Evolutionary conservation across 352 stramenopile genomes (phyloP), one percentile per base, ranked within the genome.

Genomic region (Phytophthora brassicae): DNA sequence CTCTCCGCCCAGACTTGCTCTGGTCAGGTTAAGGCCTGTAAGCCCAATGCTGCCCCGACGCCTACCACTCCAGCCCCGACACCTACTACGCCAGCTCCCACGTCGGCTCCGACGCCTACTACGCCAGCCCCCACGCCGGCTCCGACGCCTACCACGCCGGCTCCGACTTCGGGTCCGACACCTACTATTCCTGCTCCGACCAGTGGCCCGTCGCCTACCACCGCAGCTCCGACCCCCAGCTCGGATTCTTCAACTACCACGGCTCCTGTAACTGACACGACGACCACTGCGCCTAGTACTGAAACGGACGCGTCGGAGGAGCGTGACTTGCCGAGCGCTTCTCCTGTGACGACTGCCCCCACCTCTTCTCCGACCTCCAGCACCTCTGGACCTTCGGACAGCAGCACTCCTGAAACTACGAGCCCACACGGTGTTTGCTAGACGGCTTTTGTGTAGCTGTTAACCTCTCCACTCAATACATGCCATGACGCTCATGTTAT

Each of bases 1-100:
- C 46, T 60, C 3, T 31, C 43, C 17, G 24, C 50, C 13, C 75
- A 85, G 60, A 62, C 60, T 17, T 85, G 75, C 60, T 77, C 72
- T 0, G 74, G 74, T 0, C 75, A 84, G 31, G 45, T 39, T 0
- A 70, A 70, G 43, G 69, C 73, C 13, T 80, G 72, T 23, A 8
- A 31, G 26, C 4, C 33, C 33, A 39, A 4, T 16, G n/a, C 33
- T 5, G 33, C 33, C 6, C 33, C 33, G 33, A 39, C 33, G 13
- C 33, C 33, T 2, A 39, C 33, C 33, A 39, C 33, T n/a, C 6
- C 33, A 16, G 33, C 33, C 13, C 31, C 31, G 31, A 38, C 31
- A 9, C 31, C 31, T 2, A 38, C 31, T 13, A 38, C 31, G 2
- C 3, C 31, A 13, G 8, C 8, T 9, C n/a, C 36, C 4, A 43